These are phyloP conservation scores for Solanum aculeatissimum DNA, from an alignment of 305 asterid species.

Conservation along the genomic window DNA sequence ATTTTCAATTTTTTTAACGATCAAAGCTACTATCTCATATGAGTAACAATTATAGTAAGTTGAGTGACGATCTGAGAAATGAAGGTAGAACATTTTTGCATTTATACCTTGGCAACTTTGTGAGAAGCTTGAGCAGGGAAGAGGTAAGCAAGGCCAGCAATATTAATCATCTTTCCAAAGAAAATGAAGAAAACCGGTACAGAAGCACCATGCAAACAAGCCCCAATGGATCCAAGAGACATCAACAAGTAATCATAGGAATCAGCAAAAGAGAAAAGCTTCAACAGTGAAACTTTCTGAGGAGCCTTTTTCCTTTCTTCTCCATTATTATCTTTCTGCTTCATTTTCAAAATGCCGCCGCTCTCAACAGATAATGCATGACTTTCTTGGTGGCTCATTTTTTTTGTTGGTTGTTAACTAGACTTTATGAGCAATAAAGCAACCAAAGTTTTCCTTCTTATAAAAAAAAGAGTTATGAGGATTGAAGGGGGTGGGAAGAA, in stretches of 20 bases:
- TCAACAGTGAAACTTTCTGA: slow-evolving; percentile 30
- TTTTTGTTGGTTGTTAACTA: not conserved
- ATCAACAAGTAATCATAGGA: slow-evolving; percentile 58
- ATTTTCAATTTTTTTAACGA: not conserved
- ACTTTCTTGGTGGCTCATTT: slow-evolving; percentile 7
- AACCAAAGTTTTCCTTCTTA: not conserved
- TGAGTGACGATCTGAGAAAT: not conserved
- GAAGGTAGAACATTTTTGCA: not conserved
- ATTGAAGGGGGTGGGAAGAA: not conserved
- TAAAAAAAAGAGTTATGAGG: not conserved
- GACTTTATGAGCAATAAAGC: not conserved
- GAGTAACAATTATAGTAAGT: not conserved
- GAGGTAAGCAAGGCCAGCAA: slow-evolving; percentile 80
- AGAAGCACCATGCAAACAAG: slow-evolving; percentile 90
- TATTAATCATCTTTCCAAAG: slow-evolving; percentile 81
- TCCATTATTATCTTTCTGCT: not conserved
- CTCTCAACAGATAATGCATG: not conserved
- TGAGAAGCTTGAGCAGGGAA: slow-evolving; percentile 79
- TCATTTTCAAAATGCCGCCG: not conserved
- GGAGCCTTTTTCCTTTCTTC: not conserved
- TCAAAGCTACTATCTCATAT: too few species aligned
- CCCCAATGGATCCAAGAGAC: slow-evolving; percentile 68
- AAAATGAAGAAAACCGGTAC: slow-evolving; percentile 93
- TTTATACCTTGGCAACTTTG: slow-evolving; percentile 54
- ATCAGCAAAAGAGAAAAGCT: slow-evolving; percentile 71